Percentiles rank a stretch among this genome's conserved stretches.
These are phyloP conservation scores for Alternaria novae-zelandiae DNA, from an alignment of 2,329 filamentous ascomycete genomes.

Conservation along the genomic window DNA sequence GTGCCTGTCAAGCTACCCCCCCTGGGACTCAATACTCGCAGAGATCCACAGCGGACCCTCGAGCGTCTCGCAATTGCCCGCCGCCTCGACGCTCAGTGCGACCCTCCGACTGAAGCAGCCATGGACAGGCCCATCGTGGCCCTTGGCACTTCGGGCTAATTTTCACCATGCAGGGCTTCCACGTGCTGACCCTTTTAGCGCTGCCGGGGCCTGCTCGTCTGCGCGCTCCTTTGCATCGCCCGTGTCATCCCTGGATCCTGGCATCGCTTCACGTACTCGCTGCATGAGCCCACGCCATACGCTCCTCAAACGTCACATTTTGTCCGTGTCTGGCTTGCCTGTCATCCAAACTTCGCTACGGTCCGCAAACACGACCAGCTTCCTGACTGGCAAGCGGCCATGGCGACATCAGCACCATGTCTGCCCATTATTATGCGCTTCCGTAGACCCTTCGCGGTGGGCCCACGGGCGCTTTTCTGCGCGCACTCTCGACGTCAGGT, in stretches of 20 bases:
- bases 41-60: slow-evolving; percentile 10
- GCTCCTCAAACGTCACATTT: slow-evolving; percentile 28
- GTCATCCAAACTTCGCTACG: slow-evolving; percentile 20
- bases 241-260: slow-evolving; percentile 13
- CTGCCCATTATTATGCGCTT: slow-evolving; percentile 13
- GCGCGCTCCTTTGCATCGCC: slow-evolving; percentile 3
- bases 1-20: background rate
- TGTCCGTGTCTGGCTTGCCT: slow-evolving; percentile 18
- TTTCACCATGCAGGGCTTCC: slow-evolving; percentile 27
- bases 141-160: slow-evolving; percentile 14
- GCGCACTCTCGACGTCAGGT: slow-evolving; percentile 23
- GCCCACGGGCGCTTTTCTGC: slow-evolving; percentile 14
- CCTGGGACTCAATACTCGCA: background rate
- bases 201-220: slow-evolving; percentile 8
- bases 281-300: slow-evolving; percentile 21
- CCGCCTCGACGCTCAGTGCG: slow-evolving; percentile 2
- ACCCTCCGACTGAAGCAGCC: slow-evolving; percentile 10
- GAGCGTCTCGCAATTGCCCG: slow-evolving; percentile 1
- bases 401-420: slow-evolving; percentile 18
- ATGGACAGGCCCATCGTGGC: slow-evolving; percentile 2
- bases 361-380: slow-evolving; percentile 19
- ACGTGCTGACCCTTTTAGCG: slow-evolving; percentile 30
- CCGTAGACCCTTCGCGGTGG: slow-evolving; percentile 19
- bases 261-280: slow-evolving; percentile 21
- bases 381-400: slow-evolving; percentile 11